Conservation (phyloP, 2,329 filamentous ascomycete genomes). For the Aspergillus awamori region DNA sequence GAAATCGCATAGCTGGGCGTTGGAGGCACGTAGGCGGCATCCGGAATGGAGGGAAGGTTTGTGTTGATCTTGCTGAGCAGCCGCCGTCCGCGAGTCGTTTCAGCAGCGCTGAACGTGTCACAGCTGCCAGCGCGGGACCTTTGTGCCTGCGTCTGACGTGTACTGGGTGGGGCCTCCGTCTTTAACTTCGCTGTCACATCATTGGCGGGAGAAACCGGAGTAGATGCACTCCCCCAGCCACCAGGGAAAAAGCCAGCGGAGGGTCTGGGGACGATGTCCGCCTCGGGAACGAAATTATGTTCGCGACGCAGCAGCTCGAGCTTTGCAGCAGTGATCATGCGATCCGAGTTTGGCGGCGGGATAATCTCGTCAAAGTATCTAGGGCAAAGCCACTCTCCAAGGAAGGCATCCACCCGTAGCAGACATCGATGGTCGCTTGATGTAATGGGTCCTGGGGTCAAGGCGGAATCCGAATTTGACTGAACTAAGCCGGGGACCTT, state of each 20-base stretch:
- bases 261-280: constrained; percentile 40
- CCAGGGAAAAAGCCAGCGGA: constrained; percentile 55
- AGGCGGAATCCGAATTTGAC: constrained; percentile 5
- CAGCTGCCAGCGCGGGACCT: constrained; percentile 54
- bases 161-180: neutral
- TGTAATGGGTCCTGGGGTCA: constrained; percentile 3
- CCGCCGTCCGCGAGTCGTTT: constrained; percentile 22
- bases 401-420: constrained; percentile 84
- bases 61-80: constrained; percentile 38
- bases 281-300: constrained; percentile 58
- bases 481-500: neutral
- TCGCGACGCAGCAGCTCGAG: constrained; percentile 79
- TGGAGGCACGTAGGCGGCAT: constrained; percentile 69
- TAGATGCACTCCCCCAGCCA: constrained; percentile 53
- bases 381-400: constrained; percentile 93
- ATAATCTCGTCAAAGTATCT: constrained; percentile 93
- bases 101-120: constrained; percentile 36
- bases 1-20: constrained; percentile 83
- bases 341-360: constrained; percentile 78
- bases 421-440: constrained; percentile 27
- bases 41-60: constrained; percentile 31
- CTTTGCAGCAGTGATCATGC: constrained; percentile 89
- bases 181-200: constrained; percentile 31
- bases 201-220: constrained; percentile 25
- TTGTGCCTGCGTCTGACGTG: constrained; percentile 27